Conservation (phyloP, 2,329 filamentous ascomycete genomes). For the Orbilia blumenaviensis region DNA sequence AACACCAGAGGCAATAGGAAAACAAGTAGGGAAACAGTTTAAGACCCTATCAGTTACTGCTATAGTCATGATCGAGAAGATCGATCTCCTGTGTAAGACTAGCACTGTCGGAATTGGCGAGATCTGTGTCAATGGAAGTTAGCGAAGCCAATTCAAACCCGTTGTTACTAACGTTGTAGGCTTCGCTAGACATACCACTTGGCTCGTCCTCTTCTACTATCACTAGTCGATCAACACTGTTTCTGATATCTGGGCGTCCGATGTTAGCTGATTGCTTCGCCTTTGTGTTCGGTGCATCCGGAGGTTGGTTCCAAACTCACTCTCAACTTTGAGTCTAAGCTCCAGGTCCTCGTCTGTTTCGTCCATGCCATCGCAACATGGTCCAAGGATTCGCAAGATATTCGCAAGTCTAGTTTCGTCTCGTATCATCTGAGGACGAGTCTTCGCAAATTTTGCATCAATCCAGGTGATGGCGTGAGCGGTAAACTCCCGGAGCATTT, state of each 20-base stretch:
- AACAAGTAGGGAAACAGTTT: background rate
- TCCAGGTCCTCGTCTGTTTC: constrained; percentile 36
- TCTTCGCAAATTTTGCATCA: constrained; percentile 47
- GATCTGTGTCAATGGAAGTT: constrained; percentile 32
- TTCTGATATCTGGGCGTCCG: constrained; percentile 30
- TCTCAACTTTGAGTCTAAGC: constrained; percentile 47
- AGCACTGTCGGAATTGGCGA: constrained; percentile 52
- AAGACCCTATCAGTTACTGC: constrained; percentile 32
- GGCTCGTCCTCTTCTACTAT: constrained; percentile 52
- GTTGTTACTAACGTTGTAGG: background rate
- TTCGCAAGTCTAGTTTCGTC: constrained; percentile 47
- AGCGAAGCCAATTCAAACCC: background rate
- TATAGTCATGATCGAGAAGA: constrained; percentile 52
- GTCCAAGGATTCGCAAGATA: constrained; percentile 34
- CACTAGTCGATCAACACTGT: constrained; percentile 48
- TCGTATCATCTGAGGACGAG: constrained; percentile 45
- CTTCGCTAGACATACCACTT: constrained; percentile 38
- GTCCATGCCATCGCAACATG: constrained; percentile 37
- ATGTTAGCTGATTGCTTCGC: background rate
- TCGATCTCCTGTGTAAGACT: constrained; percentile 52
- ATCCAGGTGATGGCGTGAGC: constrained; percentile 36
- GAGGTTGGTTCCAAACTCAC: constrained; percentile 23
- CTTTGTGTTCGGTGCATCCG: background rate
- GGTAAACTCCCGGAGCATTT: constrained; percentile 29
- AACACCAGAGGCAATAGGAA: background rate